Conservation (phyloP, 345 rosid genomes). For the Cardamine chenopodiifolia region DNA sequence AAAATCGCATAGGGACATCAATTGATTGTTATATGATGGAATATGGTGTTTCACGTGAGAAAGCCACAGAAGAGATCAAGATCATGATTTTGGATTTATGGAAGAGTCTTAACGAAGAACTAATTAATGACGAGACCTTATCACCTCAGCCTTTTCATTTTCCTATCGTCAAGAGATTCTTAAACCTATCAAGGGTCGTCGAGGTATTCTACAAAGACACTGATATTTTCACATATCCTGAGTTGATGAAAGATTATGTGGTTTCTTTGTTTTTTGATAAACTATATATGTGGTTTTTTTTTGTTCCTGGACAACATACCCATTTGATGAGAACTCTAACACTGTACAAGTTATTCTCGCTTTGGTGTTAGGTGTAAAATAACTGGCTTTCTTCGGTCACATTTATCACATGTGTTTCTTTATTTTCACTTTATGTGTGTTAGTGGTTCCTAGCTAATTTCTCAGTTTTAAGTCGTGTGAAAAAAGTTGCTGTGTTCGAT, state of each 20-base stretch:
- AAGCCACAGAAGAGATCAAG: slow-evolving; percentile 16
- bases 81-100: neutral
- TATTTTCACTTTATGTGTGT: neutral
- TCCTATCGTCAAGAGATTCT: neutral
- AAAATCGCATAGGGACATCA: slow-evolving; percentile 4
- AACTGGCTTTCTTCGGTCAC: neutral
- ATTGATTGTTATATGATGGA: slow-evolving; percentile 32
- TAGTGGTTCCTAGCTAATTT: neutral
- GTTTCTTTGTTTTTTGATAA: neutral
- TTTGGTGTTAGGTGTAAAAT: neutral
- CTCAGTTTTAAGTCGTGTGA: neutral
- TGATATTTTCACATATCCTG: neutral
- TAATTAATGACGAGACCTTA: neutral
- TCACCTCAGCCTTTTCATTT: neutral
- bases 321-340: neutral
- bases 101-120: neutral
- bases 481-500: neutral
- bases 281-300: neutral
- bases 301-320: neutral
- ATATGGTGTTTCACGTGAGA: slow-evolving; percentile 13
- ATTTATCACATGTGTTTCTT: neutral
- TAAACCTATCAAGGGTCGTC: neutral
- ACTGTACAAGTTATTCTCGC: neutral
- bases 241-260: neutral
- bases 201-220: neutral